Percentiles rank a stretch among this genome's conserved stretches.
Conservation (phyloP, 164 flowering plant genomes). For the Piper longum region DNA sequence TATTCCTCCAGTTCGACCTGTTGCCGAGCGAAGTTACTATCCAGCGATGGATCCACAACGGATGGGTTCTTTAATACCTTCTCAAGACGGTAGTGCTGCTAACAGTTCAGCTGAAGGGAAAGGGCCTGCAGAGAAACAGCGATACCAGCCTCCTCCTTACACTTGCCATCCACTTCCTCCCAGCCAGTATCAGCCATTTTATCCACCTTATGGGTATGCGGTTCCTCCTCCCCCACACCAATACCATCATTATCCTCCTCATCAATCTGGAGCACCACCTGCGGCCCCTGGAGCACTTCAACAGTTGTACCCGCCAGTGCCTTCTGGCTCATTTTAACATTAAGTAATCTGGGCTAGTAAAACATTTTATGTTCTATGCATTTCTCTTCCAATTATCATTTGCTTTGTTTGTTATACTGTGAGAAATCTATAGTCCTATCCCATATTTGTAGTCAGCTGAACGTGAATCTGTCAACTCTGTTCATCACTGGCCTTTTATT, state of each 20-base stretch:
- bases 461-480: too few relatives aligned
- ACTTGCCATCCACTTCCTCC: constrained; percentile 35
- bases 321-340: constrained; percentile 3
- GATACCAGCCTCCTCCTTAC: constrained; percentile 17
- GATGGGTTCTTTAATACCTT: constrained; percentile 70
- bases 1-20: constrained; percentile 58
- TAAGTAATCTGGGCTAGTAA: not conserved
- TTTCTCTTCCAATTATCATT: too few relatives aligned
- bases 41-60: constrained; percentile 97
- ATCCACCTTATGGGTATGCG: constrained; percentile 39
- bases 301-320: constrained; percentile 16
- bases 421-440: too few relatives aligned
- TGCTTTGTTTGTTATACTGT: too few relatives aligned
- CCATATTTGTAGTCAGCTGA: too few relatives aligned
- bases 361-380: too few relatives aligned
- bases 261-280: constrained; percentile 17
- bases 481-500: too few relatives aligned
- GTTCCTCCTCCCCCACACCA: constrained; percentile 26
- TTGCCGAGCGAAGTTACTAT: constrained; percentile 57
- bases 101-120: constrained; percentile 37
- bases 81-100: constrained; percentile 44
- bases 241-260: constrained; percentile 27
- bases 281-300: constrained; percentile 11
- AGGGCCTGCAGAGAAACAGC: constrained; percentile 31
- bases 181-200: constrained; percentile 31